Evolutionary conservation across 139 green algal species (phyloP).

Genomic region (Chlorella sp.): DNA sequence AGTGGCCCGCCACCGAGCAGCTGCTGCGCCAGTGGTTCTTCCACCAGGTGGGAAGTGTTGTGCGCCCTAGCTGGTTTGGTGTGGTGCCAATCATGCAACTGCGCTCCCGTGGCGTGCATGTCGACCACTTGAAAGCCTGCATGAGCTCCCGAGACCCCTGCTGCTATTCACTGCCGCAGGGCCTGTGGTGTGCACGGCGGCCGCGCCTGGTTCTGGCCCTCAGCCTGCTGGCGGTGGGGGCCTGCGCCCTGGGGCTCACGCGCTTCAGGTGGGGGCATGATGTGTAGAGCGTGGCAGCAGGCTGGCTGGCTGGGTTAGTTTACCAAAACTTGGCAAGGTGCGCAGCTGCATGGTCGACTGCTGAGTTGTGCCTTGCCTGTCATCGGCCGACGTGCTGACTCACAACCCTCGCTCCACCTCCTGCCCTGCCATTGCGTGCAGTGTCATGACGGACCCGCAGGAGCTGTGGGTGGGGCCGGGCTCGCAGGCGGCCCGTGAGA

Average conservation of each 20-base stretch:
- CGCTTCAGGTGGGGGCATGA: slow-evolving; percentile 44
- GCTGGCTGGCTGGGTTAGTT: too few relatives aligned
- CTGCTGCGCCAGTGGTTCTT: slow-evolving; percentile 45
- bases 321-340: too few relatives aligned
- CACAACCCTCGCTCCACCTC: too few relatives aligned
- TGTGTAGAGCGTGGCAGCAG: too few relatives aligned
- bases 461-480: slow-evolving; percentile 81
- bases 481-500: slow-evolving; percentile 72
- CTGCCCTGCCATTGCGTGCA: neutral
- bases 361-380: too few relatives aligned
- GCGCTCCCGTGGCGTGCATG: too few relatives aligned
- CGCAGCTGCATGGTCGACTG: too few relatives aligned
- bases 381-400: too few relatives aligned
- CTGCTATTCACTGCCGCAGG: slow-evolving; percentile 16
- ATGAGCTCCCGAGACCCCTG: too few relatives aligned
- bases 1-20: slow-evolving; percentile 47
- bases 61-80: too few relatives aligned
- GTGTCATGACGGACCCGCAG: slow-evolving; percentile 68
- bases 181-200: slow-evolving; percentile 44
- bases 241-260: slow-evolving; percentile 64
- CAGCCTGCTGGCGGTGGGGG: slow-evolving; percentile 47
- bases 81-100: too few relatives aligned
- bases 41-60: slow-evolving; percentile 11
- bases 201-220: slow-evolving; percentile 52
- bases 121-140: too few relatives aligned